A percentile compares a stretch with the other conserved stretches of the same genome.
Conservation (phyloP, 2,329 filamentous ascomycete species). For the Pseudogymnoascus sp. region DNA sequence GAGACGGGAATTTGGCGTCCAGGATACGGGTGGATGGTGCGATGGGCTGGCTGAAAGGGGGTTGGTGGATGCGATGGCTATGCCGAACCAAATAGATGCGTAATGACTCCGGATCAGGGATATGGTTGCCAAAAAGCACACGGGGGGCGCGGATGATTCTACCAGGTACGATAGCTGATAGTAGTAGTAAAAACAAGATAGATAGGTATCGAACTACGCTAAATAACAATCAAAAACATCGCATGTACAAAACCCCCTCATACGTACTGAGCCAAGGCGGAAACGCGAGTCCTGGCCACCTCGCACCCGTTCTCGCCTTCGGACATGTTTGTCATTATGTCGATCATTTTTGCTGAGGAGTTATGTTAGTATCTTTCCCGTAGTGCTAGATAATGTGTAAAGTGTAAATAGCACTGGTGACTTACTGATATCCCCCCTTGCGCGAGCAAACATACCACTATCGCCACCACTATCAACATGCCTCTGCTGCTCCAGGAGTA, state of each 20-base stretch:
- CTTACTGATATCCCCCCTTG: conserved; percentile 54
- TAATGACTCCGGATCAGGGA: neutral
- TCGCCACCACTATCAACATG: conserved; percentile 10
- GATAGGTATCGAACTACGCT: conserved; percentile 15
- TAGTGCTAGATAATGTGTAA: neutral
- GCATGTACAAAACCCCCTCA: neutral
- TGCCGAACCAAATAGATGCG: neutral
- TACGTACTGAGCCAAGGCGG: conserved; percentile 47
- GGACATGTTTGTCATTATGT: conserved; percentile 55
- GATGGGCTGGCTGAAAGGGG: neutral
- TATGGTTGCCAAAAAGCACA: neutral
- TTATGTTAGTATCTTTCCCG: conserved; percentile 1
- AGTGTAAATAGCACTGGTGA: conserved; percentile 14
- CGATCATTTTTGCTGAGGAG: conserved; percentile 49
- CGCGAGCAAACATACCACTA: conserved; percentile 45
- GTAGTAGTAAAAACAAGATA: conserved; percentile 1
- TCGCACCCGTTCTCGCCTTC: conserved; percentile 49
- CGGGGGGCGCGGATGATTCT: neutral
- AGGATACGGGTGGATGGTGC: neutral
- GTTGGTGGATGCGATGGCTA: neutral
- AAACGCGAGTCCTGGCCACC: conserved; percentile 51
- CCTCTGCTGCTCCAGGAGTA: conserved; percentile 43
- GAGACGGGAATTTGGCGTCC: neutral
- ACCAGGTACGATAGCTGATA: neutral
- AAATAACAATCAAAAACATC: neutral